Evolutionary conservation across 2,329 filamentous ascomycete genomes (phyloP), one percentile per base, ranked within the genome.

Genomic region (Amesomyces nigricolor): DNA sequence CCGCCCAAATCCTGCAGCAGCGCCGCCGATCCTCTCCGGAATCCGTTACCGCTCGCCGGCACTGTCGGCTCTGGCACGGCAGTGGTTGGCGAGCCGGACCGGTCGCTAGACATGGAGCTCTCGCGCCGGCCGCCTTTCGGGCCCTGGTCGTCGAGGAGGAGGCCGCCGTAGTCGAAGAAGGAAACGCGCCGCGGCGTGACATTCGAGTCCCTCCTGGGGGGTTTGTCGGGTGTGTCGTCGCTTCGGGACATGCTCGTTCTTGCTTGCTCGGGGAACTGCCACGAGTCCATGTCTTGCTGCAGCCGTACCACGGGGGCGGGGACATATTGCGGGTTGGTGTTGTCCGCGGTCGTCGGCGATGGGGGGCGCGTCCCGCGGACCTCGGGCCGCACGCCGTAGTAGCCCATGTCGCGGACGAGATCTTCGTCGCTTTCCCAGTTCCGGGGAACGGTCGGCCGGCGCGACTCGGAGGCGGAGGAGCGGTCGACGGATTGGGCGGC

Each of bases 391-490:
- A 83, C 78, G 11, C 87, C 81, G 39, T 92, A 82, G 7, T 92
- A 82, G 7, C 92, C 91, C 3, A 96, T 66, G 58, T 86, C 88
- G 49, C 87, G 78, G 4, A 95, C 90, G 1, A 97, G 80, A 67
- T 97, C 90, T 66, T 95, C 91, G 64, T 97, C 92, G 63, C 90
- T 96, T 43, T 89, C 91, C 85, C 88, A 92, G 54, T 88, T 82
- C 48, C 82, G 80, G 57, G 85, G 73, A 44, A 86, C 59, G 10
- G 78, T 76, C 60, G 74, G 78, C 59, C 78, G 74, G 58, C 70
- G 73, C 16, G 71, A 64, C 42, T 68, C 68, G 42, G 67, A 67
- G 3, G 58, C 67, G 1, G 67, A 66, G 3, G 71, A 70, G 43
- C 72, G 76, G 48, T 83, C 85, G 39, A 87, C 73, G 1, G 88